Evolutionary conservation across 2,329 filamentous ascomycete genomes (phyloP).

Genomic region (Atkinsonella texensis): DNA sequence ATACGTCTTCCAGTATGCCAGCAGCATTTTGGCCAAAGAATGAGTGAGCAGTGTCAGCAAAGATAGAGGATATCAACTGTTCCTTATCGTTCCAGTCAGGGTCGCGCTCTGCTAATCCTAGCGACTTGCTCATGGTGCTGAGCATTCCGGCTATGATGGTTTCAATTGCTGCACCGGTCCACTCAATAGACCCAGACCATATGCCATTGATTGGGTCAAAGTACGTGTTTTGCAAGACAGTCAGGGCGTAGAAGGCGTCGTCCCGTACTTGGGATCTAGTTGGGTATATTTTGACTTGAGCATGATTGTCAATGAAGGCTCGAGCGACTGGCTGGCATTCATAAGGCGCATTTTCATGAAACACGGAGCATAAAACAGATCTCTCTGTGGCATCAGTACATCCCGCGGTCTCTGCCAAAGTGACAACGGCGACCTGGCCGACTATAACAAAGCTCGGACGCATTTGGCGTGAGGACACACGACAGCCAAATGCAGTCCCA

Average conservation of each 20-base stretch:
- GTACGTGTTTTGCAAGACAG: slow-evolving; percentile 65
- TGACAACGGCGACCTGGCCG: background rate
- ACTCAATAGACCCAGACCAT: slow-evolving; percentile 83
- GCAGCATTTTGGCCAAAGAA: slow-evolving; percentile 82
- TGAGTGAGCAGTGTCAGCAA: slow-evolving; percentile 61
- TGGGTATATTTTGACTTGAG: background rate
- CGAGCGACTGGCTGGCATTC: slow-evolving; percentile 1
- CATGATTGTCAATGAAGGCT: background rate
- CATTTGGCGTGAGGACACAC: background rate
- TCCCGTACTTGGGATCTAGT: slow-evolving; percentile 22
- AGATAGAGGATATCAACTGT: slow-evolving; percentile 75
- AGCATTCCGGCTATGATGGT: slow-evolving; percentile 68
- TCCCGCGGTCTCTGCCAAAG: background rate
- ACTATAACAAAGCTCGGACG: background rate
- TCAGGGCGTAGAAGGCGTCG: slow-evolving; percentile 50
- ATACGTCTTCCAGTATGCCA: slow-evolving; percentile 49
- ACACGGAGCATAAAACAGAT: slow-evolving; percentile 1
- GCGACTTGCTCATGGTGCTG: slow-evolving; percentile 53
- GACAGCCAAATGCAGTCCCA: no score
- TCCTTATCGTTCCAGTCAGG: slow-evolving; percentile 44
- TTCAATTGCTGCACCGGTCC: slow-evolving; percentile 77
- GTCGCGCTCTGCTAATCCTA: slow-evolving; percentile 25
- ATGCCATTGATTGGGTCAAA: slow-evolving; percentile 67
- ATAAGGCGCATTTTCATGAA: background rate
- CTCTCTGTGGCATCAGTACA: background rate